A percentile compares a stretch with the other conserved stretches of the same genome.
These are phyloP conservation scores for Iodosphaeria phyllophila DNA, from an alignment of 2,329 filamentous ascomycete genomes.

Conservation along the genomic window DNA sequence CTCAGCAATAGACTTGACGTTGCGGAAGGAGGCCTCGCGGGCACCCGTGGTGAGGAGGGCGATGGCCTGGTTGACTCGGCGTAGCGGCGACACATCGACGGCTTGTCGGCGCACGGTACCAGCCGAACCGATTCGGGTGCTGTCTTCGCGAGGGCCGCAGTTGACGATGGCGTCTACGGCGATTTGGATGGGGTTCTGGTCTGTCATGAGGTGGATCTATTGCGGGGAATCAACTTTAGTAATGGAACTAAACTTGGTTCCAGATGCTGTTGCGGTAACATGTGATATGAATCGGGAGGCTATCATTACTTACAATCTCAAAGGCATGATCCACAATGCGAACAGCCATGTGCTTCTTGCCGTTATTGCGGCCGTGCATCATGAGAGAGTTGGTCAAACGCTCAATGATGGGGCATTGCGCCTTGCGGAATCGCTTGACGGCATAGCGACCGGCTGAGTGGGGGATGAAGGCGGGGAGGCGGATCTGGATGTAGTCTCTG, in stretches of 20 bases:
- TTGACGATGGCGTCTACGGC: conserved; percentile 99
- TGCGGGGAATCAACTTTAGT: too few relatives aligned
- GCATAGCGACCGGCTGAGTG: conserved; percentile 98
- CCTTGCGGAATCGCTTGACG: conserved; percentile 99
- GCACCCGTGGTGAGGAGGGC: conserved; percentile 97
- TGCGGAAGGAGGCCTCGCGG: conserved; percentile 97
- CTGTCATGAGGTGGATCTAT: conserved; percentile 99
- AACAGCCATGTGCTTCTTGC: conserved; percentile 99
- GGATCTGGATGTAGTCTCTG: conserved; percentile 99
- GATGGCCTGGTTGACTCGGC: conserved; percentile 99
- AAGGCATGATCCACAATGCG: conserved; percentile 98
- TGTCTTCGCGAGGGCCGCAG: conserved; percentile 99
- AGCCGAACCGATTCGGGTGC: conserved; percentile 96
- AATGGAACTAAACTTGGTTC: conserved; percentile 1
- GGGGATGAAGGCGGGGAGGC: conserved; percentile 95
- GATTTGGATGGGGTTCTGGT: conserved; percentile 99
- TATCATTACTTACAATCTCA: conserved; percentile 87
- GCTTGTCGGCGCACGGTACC: conserved; percentile 99
- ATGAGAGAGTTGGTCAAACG: conserved; percentile 99
- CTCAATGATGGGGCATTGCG: conserved; percentile 99
- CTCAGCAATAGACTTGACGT: conserved; percentile 99
- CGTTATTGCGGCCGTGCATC: conserved; percentile 99
- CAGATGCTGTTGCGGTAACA: background rate
- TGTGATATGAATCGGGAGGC: conserved; percentile 4
- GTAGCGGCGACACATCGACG: conserved; percentile 98